phyloP scores from a whole-genome alignment of 2,329 filamentous ascomycete genomes.

The Cercospora citrullina region DNA sequence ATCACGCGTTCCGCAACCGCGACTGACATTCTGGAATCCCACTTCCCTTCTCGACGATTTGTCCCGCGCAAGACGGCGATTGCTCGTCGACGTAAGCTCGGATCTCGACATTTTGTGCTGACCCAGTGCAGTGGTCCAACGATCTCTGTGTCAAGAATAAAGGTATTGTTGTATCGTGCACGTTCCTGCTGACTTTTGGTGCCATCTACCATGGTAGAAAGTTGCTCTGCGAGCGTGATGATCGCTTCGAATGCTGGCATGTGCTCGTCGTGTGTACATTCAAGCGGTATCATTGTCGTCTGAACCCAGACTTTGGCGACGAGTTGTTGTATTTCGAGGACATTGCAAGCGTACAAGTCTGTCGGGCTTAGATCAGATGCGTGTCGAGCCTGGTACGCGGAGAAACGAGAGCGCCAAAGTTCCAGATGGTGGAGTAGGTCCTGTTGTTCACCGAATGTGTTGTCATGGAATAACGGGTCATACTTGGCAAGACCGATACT shows the following conservation, averaged over 20 bases:
- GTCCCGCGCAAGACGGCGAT: neutral
- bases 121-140: neutral
- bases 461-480: neutral
- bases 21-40: conserved; percentile 1
- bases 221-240: neutral
- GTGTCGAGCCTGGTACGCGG: neutral
- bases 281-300: neutral
- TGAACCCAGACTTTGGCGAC: neutral
- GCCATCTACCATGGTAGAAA: neutral
- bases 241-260: neutral
- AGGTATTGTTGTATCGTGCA: neutral
- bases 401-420: neutral
- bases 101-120: neutral
- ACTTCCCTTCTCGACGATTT: neutral
- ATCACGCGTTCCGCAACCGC: neutral
- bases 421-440: neutral
- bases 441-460: neutral
- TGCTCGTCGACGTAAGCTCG: neutral
- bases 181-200: neutral
- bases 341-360: neutral
- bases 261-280: neutral
- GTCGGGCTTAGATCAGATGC: neutral
- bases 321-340: neutral
- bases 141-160: conserved; percentile 9
- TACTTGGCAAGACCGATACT: neutral